Conservation (phyloP, 371 early-diverging fungal species). For the Mucor piriformis region DNA sequence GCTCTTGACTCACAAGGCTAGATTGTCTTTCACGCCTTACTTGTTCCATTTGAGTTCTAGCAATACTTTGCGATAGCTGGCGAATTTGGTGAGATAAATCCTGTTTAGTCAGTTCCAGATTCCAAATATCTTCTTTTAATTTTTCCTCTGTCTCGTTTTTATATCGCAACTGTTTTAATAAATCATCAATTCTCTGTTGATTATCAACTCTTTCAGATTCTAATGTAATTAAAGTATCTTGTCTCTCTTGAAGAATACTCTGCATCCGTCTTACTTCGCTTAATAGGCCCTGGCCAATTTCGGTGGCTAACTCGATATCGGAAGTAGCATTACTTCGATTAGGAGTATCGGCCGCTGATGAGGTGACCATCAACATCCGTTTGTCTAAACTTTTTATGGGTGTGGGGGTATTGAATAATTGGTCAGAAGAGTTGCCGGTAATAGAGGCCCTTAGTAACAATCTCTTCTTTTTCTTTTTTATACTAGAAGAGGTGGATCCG, state of each 20-base stretch:
- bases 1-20: slow-evolving; percentile 50
- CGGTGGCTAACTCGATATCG: slow-evolving; percentile 39
- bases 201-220: slow-evolving; percentile 59
- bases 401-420: background rate
- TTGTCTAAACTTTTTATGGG: background rate
- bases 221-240: slow-evolving; percentile 52
- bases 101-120: slow-evolving; percentile 44
- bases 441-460: slow-evolving; percentile 4
- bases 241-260: slow-evolving; percentile 48
- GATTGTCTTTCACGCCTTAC: slow-evolving; percentile 52
- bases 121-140: slow-evolving; percentile 43
- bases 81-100: slow-evolving; percentile 45
- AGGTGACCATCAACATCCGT: slow-evolving; percentile 4
- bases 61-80: slow-evolving; percentile 47
- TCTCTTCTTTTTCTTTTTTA: slow-evolving; percentile 18
- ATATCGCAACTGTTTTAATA: slow-evolving; percentile 52
- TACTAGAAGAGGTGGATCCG: slow-evolving; percentile 14
- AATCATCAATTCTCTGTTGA: slow-evolving; percentile 55
- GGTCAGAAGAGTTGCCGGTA: background rate
- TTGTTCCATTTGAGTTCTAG: slow-evolving; percentile 50
- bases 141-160: slow-evolving; percentile 50
- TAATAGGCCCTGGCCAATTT: slow-evolving; percentile 48
- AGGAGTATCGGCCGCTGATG: slow-evolving; percentile 1
- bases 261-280: slow-evolving; percentile 47
- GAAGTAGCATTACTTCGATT: slow-evolving; percentile 4